Evolutionary conservation across 129 eudicot species (phyloP).

Genomic region (Lonicera japonica): DNA sequence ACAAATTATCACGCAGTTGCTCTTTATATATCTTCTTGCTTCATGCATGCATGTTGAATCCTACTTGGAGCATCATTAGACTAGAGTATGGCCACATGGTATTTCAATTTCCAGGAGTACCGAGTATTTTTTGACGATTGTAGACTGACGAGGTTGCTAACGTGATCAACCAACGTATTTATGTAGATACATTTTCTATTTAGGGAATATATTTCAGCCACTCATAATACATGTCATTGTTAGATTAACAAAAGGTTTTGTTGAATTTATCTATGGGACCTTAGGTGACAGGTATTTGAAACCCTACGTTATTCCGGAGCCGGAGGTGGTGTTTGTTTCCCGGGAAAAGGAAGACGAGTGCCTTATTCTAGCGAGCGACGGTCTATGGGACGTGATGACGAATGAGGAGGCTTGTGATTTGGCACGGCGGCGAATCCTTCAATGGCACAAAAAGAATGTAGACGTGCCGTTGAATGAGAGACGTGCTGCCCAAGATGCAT

Average conservation of each 20-base stretch:
- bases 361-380: constrained; percentile 50
- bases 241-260: neutral
- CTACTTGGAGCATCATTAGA: no score
- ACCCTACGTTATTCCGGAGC: constrained; percentile 52
- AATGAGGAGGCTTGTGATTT: constrained; percentile 55
- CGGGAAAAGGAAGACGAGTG: constrained; percentile 46
- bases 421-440: constrained; percentile 38
- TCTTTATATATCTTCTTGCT: no score
- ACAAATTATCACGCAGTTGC: no score
- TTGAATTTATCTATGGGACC: neutral
- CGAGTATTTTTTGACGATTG: no score
- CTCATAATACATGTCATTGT: no score
- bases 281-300: constrained; percentile 50
- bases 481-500: constrained; percentile 52
- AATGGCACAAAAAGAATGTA: constrained; percentile 53
- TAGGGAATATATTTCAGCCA: no score
- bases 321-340: constrained; percentile 38
- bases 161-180: no score
- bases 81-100: no score
- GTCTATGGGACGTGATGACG: constrained; percentile 57
- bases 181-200: no score
- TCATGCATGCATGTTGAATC: no score
- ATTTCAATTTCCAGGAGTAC: no score
- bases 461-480: constrained; percentile 11
- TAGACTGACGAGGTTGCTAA: no score